These are phyloP conservation scores for Pseudogymnoascus sp. DNA, from an alignment of 2,329 filamentous ascomycete species.

Conservation along the genomic window DNA sequence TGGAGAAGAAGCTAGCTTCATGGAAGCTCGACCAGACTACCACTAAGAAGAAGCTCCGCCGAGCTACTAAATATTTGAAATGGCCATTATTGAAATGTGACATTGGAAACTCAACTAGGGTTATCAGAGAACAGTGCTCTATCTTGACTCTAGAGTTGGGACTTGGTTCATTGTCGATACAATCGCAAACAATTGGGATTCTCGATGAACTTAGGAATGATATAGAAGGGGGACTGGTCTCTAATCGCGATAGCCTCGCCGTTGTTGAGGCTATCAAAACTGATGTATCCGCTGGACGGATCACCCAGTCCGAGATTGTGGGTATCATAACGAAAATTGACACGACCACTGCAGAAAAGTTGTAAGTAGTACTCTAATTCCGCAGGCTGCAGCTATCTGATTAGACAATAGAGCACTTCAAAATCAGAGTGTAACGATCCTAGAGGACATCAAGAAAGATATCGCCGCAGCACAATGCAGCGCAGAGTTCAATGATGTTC, in stretches of 20 bases:
- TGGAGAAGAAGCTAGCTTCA: not conserved
- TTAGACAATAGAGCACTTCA: not conserved
- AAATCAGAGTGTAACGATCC: not conserved
- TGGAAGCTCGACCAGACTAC: not conserved
- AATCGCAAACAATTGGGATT: not conserved
- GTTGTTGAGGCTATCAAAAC: not conserved
- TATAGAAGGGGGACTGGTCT: not conserved
- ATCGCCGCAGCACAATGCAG: slow-evolving; percentile 5
- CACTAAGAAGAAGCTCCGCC: not conserved
- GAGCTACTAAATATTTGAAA: not conserved
- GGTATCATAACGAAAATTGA: slow-evolving; percentile 10
- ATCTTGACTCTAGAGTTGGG: not conserved
- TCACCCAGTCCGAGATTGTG: not conserved
- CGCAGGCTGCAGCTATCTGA: slow-evolving; percentile 8
- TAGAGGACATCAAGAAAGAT: not conserved
- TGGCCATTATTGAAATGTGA: not conserved
- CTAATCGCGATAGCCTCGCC: not conserved
- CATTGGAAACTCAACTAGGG: not conserved
- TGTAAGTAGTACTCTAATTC: slow-evolving; percentile 18
- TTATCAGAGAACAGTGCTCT: not conserved
- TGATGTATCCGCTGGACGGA: not conserved
- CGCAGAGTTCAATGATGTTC: not conserved
- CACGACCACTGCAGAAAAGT: slow-evolving; percentile 20
- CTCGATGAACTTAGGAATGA: not conserved
- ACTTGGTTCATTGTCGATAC: not conserved